Evolutionary conservation across 2,329 filamentous ascomycete genomes (phyloP), one percentile per base, ranked within the genome.

Genomic region (Scortechinia acanthostroma): DNA sequence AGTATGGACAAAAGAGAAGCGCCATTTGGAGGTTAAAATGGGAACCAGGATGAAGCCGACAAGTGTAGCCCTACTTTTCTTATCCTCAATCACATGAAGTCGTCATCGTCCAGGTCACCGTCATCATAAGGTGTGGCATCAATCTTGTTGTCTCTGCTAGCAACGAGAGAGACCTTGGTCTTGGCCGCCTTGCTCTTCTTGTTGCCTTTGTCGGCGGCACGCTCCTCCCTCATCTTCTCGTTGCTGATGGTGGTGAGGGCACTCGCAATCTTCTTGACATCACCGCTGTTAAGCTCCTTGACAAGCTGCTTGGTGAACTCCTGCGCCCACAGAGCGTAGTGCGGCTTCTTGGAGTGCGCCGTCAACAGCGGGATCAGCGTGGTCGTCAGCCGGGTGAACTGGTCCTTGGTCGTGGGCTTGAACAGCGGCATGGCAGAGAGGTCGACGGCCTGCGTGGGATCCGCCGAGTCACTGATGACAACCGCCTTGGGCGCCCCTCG

Each of bases 161-260:
- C 81, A 46, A 87, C 86, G 43, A 97, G 72, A 4, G 80, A 84
- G 16, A 87, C 80, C 81, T 98, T 98, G 30, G 86, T 95, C 81
- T 97, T 97, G 50, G 88, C 86, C 3, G 91, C 91, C 78, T 97
- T 97, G 55, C 75, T 82, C 81, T 97, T 98, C 86, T 97, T 98
- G 35, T 40, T 40, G 45, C 88, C 83, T 75, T 95, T 96, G 52
- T 95, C 89, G 3, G 88, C 80, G 3, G 85, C 83, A 77, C 97
- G 96, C 77, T 98, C 93, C 65, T 96, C 91, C 73, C 90, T 94
- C 85, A 97, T 85, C 77, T 95, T 96, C 78, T 97, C 93, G 63
- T 98, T 98, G 61, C 88, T 79, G 46, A 95, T 76, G 3, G 90
- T 85, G n/a, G 91, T 95, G 58, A 98, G 68, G 3, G 79, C 77